Conservation (phyloP, 2,329 filamentous ascomycete species). For the Alternaria panax region DNA sequence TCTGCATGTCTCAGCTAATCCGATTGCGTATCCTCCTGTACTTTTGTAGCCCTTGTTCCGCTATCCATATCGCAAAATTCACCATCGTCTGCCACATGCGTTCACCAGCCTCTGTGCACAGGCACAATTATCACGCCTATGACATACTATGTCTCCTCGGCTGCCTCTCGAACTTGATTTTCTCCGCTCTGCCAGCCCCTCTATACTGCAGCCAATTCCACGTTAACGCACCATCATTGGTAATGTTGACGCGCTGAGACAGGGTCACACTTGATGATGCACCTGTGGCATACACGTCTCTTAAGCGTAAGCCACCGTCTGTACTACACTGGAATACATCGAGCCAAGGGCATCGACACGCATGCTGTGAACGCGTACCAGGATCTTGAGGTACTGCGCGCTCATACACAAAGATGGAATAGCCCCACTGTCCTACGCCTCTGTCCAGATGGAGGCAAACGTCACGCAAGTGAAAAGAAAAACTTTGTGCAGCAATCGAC, state of each 20-base stretch:
- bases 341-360: not conserved
- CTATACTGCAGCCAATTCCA: constrained; percentile 36
- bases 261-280: constrained; percentile 20
- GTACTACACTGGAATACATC: not conserved
- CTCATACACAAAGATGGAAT: not conserved
- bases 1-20: constrained; percentile 6
- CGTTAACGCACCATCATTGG: constrained; percentile 34
- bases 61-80: constrained; percentile 7
- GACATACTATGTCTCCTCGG: constrained; percentile 40
- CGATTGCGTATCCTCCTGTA: not conserved
- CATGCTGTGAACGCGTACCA: not conserved
- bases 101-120: constrained; percentile 39
- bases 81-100: constrained; percentile 19
- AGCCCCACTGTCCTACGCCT: constrained; percentile 9
- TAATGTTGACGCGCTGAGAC: constrained; percentile 30
- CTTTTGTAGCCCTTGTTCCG: constrained; percentile 1
- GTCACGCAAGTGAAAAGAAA: constrained; percentile 41
- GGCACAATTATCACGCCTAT: constrained; percentile 36
- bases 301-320: not conserved
- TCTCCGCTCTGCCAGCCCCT: constrained; percentile 47
- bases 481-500: constrained; percentile 34
- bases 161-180: constrained; percentile 36
- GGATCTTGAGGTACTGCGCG: not conserved
- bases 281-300: constrained; percentile 14
- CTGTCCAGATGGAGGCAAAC: constrained; percentile 18